A percentile compares a stretch with the other conserved stretches of the same genome.
Evolutionary conservation across 179 eudicot genomes (phyloP).

Genomic region (Camellia oleifera): DNA sequence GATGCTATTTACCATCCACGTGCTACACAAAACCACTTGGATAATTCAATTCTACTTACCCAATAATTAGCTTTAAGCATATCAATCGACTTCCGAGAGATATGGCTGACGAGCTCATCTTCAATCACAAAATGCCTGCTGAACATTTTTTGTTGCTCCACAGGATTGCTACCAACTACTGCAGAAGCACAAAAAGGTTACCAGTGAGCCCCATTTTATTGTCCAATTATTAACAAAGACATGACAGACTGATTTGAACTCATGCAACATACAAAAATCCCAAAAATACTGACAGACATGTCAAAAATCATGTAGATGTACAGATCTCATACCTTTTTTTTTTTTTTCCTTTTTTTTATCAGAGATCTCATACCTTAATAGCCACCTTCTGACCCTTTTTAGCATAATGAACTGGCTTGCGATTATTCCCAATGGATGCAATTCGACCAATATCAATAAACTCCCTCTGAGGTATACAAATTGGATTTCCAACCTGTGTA

Average conservation of each 20-base stretch:
- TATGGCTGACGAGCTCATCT: slow-evolving; percentile 90
- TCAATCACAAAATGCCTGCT: slow-evolving; percentile 90
- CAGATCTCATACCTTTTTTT: too few relatives aligned
- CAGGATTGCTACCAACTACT: slow-evolving; percentile 76
- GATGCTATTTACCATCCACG: neutral
- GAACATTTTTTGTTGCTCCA: slow-evolving; percentile 88
- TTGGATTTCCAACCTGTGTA: slow-evolving; percentile 80
- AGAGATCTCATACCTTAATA: slow-evolving; percentile 59
- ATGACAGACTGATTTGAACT: neutral
- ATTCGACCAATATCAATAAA: slow-evolving; percentile 78
- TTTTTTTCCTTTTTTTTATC: too few relatives aligned
- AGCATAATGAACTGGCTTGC: slow-evolving; percentile 75
- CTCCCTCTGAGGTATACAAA: slow-evolving; percentile 79
- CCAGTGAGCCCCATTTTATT: neutral
- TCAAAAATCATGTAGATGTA: neutral
- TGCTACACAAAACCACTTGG: neutral
- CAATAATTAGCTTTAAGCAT: slow-evolving; percentile 65
- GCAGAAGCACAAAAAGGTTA: slow-evolving; percentile 15
- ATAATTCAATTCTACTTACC: slow-evolving; percentile 37
- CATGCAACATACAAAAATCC: neutral
- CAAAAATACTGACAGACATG: neutral
- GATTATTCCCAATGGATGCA: slow-evolving; percentile 81
- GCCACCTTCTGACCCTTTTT: slow-evolving; percentile 87
- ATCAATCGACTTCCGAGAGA: slow-evolving; percentile 79
- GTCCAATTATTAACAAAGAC: neutral